Percentiles rank a stretch among this genome's conserved stretches.
Conservation (phyloP, 768 basidiomycete species). For the Amanita jacksonii region DNA sequence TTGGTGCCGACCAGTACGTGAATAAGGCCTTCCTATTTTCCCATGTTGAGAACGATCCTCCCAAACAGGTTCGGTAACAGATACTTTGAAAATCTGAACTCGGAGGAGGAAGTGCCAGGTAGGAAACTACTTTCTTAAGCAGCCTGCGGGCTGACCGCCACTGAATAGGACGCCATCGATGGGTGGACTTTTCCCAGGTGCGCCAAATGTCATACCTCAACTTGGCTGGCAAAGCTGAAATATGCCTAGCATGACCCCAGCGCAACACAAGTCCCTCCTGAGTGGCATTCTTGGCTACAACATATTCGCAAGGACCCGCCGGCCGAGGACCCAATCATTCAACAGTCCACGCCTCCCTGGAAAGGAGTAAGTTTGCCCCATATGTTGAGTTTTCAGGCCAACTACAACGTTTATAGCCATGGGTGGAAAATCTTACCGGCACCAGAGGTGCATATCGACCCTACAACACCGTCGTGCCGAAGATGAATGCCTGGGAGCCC, state of each 20-base stretch:
- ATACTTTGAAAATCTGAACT: conserved; percentile 88
- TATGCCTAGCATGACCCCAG: conserved; percentile 84
- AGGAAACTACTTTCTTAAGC: conserved; percentile 11
- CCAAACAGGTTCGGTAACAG: conserved; percentile 78
- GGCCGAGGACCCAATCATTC: conserved; percentile 60
- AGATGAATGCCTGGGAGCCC: conserved; percentile 79
- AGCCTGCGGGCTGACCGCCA: neutral
- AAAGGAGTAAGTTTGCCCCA: conserved; percentile 49
- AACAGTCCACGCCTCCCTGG: conserved; percentile 68
- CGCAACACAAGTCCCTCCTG: conserved; percentile 88
- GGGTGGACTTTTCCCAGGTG: conserved; percentile 91
- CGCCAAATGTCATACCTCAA: conserved; percentile 15
- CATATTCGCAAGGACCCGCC: conserved; percentile 87
- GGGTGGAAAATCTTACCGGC: conserved; percentile 85
- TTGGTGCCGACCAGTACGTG: conserved; percentile 80
- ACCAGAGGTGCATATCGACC: conserved; percentile 84
- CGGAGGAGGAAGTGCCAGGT: conserved; percentile 86
- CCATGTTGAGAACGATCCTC: neutral
- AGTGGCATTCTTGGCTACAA: conserved; percentile 94
- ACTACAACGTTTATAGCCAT: conserved; percentile 41
- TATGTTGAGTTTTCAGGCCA: conserved; percentile 1
- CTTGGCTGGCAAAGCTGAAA: no score
- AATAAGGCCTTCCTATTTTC: conserved; percentile 2
- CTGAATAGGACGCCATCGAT: conserved; percentile 81
- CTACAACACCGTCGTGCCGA: conserved; percentile 82